Evolutionary conservation across 1,284 basidiomycete species (phyloP).

Genomic region (Phylloporus sp.): DNA sequence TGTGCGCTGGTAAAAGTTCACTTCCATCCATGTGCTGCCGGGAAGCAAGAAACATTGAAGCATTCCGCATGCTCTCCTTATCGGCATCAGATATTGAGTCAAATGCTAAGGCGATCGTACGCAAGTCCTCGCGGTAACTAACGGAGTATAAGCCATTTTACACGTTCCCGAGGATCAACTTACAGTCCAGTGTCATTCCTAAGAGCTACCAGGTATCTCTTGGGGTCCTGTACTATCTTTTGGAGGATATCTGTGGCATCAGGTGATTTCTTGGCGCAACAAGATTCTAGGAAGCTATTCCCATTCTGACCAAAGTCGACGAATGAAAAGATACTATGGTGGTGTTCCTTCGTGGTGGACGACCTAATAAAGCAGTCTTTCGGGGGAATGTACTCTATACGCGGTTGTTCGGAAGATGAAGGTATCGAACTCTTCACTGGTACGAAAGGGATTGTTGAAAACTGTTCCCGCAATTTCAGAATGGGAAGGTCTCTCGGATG

Average conservation of each 20-base stretch:
- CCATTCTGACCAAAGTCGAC: slow-evolving; percentile 26
- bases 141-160: slow-evolving; percentile 10
- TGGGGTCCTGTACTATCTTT: slow-evolving; percentile 24
- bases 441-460: slow-evolving; percentile 19
- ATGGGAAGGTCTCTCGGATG: slow-evolving; percentile 10
- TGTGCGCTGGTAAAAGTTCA: slow-evolving; percentile 16
- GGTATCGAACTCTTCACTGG: slow-evolving; percentile 11
- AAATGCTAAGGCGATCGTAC: slow-evolving; percentile 21
- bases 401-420: slow-evolving; percentile 5
- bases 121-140: slow-evolving; percentile 31
- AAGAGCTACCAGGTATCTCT: slow-evolving; percentile 17
- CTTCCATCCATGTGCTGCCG: background rate
- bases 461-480: slow-evolving; percentile 3
- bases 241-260: slow-evolving; percentile 25
- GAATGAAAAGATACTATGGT: slow-evolving; percentile 24
- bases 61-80: slow-evolving; percentile 20
- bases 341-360: slow-evolving; percentile 11
- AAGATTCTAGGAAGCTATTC: slow-evolving; percentile 27
- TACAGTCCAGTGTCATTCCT: slow-evolving; percentile 3
- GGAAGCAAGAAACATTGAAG: slow-evolving; percentile 27
- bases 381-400: slow-evolving; percentile 16
- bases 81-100: slow-evolving; percentile 16
- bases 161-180: background rate
- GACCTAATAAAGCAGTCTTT: slow-evolving; percentile 28
- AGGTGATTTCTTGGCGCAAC: slow-evolving; percentile 27